Base-by-base conservation (phyloP, 805 yeast genomes). In the Blastobotrys muscicola region DNA sequence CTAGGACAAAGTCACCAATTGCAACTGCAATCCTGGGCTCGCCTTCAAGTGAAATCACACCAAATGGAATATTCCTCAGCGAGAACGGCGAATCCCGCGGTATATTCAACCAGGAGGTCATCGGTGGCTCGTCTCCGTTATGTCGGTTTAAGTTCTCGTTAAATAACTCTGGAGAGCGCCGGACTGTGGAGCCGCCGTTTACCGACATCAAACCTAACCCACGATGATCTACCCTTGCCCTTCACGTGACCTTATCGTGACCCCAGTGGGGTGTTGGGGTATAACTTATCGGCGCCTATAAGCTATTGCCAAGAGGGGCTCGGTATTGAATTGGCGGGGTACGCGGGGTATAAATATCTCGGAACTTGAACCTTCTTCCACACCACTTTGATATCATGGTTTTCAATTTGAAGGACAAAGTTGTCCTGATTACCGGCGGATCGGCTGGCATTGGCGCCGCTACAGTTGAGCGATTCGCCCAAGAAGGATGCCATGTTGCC, bases 361-460 rank as follows among this genome's bases (percentile, higher is more conserved):
- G 26, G 26, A 20, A 6, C 6, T 20, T 20, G 6, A 20, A 4
- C 6, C 4, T 20, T 20, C 26, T 20, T n/a, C 26, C 26, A 20
- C 26, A 20, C 26, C 26, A 20, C 26, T 20, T 6, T 4, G 4
- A 20, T 20, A 36, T n/a, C 20, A 36, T 36, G 38, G 23, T 29
- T 5, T 11, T 37, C 20, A 13, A 10, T 4, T 12, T 50, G 26
- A 39, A 46, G 37, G 50, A 48, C n/a, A 50, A 51, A 42, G 46
- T 45, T 11, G 51, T 48, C 7, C 34, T 54, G 33, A 50, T 54
- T 8, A 53, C 58, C 12, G 58, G 58, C 11, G 57, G 53, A 1
- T 42, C 48, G 9, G 48, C 54, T 6, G 58, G 58, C 3, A 47
- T 54, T 9, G 58, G 58, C 3, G 51, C 51, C 7, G 46, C 38